A percentile compares a stretch with the other conserved stretches of the same genome.
These are phyloP conservation scores for Periconia sp. DNA, from an alignment of 2,329 filamentous ascomycete species.

Conservation along the genomic window DNA sequence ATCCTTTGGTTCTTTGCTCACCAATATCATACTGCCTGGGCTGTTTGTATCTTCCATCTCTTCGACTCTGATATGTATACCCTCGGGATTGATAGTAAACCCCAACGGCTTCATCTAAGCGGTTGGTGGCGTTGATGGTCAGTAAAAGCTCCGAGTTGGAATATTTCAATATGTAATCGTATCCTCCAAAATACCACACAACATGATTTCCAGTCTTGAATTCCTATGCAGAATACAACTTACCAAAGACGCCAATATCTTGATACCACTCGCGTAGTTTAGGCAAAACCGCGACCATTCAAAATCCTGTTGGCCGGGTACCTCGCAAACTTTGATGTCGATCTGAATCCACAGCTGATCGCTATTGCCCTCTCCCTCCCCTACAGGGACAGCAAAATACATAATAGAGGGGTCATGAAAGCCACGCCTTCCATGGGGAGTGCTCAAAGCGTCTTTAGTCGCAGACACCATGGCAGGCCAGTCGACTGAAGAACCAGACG, in stretches of 20 bases:
- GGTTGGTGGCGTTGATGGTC: too few relatives aligned
- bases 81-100: slow-evolving; percentile 24
- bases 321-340: slow-evolving; percentile 28
- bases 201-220: too few relatives aligned
- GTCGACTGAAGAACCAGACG: slow-evolving; percentile 9
- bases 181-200: too few relatives aligned
- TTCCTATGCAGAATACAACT: too few relatives aligned
- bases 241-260: slow-evolving; percentile 27
- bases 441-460: slow-evolving; percentile 18
- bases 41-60: slow-evolving; percentile 26
- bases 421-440: slow-evolving; percentile 19
- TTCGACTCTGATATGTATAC: slow-evolving; percentile 25
- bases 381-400: slow-evolving; percentile 23
- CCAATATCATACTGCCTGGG: slow-evolving; percentile 22
- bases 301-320: slow-evolving; percentile 13
- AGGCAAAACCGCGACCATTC: slow-evolving; percentile 24
- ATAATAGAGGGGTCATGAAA: slow-evolving; percentile 18
- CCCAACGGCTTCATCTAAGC: slow-evolving; percentile 21
- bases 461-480: slow-evolving; percentile 12
- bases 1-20: slow-evolving; percentile 22
- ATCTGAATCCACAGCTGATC: slow-evolving; percentile 23
- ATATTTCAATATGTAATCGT: too few relatives aligned
- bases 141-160: too few relatives aligned
- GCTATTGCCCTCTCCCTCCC: slow-evolving; percentile 1
- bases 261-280: slow-evolving; percentile 23